Evolutionary conservation across 2,329 filamentous ascomycete genomes (phyloP).

Genomic region (Hypoxylon sp.): DNA sequence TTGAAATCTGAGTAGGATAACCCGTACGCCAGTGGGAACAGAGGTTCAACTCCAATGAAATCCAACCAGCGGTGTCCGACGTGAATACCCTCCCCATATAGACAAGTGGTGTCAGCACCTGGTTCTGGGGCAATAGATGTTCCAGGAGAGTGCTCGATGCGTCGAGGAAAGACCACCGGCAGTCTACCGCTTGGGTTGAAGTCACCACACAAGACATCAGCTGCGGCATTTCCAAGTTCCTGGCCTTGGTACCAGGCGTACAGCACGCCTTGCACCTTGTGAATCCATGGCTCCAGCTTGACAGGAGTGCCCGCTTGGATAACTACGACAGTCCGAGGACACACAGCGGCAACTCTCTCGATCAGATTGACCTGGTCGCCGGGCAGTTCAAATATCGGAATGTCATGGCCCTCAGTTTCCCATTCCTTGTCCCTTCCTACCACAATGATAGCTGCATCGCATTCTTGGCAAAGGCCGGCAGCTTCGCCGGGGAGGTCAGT

Average conservation of each 20-base stretch:
- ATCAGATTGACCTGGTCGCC: constrained; percentile 67
- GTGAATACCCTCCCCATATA: background rate
- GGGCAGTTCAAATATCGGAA: constrained; percentile 77
- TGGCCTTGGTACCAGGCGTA: constrained; percentile 76
- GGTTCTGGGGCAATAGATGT: constrained; percentile 68
- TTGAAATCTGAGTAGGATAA: too few species aligned
- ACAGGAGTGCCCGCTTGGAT: constrained; percentile 72
- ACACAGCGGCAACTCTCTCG: constrained; percentile 61
- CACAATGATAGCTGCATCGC: constrained; percentile 68
- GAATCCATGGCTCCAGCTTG: constrained; percentile 65
- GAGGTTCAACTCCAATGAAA: background rate
- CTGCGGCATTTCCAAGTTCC: constrained; percentile 73
- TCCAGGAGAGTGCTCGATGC: constrained; percentile 69
- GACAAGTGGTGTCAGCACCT: constrained; percentile 54
- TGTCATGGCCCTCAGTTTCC: constrained; percentile 68
- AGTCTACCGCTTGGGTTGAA: constrained; percentile 72
- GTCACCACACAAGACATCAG: constrained; percentile 71
- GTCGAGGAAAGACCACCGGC: constrained; percentile 68
- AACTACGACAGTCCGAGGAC: constrained; percentile 67
- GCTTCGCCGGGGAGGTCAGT: background rate
- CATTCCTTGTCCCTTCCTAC: constrained; percentile 65
- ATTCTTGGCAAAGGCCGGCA: background rate
- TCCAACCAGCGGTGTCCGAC: constrained; percentile 3
- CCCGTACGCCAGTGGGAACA: background rate
- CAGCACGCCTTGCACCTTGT: constrained; percentile 64